A percentile compares a stretch with the other conserved stretches of the same genome.
phyloP scores from a whole-genome alignment of 2,329 filamentous ascomycete genomes.

The Scleromitrula shiraiana region DNA sequence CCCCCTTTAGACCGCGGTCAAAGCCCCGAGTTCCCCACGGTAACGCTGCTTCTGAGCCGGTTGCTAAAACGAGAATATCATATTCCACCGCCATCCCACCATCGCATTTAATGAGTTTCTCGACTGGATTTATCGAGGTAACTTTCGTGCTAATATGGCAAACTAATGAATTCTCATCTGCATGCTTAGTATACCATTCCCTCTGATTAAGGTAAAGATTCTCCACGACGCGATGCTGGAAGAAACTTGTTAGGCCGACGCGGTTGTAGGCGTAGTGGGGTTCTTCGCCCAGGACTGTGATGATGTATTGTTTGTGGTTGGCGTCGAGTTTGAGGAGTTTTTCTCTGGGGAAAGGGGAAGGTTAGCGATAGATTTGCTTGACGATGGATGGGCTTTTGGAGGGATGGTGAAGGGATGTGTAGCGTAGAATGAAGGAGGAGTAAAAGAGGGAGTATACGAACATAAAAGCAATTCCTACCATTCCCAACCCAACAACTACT shows the following conservation, averaged over 20 bases:
- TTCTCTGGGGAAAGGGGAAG: too few species aligned
- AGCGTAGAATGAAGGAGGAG: too few species aligned
- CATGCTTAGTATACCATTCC: constrained; percentile 47
- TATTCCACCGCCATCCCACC: constrained; percentile 65
- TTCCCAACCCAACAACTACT: constrained; percentile 80
- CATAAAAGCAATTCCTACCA: constrained; percentile 89
- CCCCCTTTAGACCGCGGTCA: constrained; percentile 70
- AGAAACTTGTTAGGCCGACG: constrained; percentile 82
- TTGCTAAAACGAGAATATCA: constrained; percentile 76
- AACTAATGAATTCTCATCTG: constrained; percentile 59
- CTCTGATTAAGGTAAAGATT: constrained; percentile 80
- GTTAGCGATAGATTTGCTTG: too few species aligned
- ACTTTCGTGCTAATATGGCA: constrained; percentile 71
- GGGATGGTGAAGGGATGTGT: too few species aligned
- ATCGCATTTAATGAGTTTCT: constrained; percentile 62
- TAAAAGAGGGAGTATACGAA: constrained; percentile 37
- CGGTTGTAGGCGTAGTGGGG: constrained; percentile 84
- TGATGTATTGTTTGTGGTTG: constrained; percentile 65
- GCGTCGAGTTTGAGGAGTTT: constrained; percentile 82
- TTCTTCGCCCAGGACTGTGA: constrained; percentile 83
- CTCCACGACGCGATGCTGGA: constrained; percentile 76
- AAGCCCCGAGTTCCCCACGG: constrained; percentile 61
- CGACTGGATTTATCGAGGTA: constrained; percentile 53
- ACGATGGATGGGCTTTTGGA: too few species aligned
- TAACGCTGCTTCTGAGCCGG: constrained; percentile 76